Conservation (phyloP, 495 filamentous ascomycete genomes). For the Penicillium goetzii region DNA sequence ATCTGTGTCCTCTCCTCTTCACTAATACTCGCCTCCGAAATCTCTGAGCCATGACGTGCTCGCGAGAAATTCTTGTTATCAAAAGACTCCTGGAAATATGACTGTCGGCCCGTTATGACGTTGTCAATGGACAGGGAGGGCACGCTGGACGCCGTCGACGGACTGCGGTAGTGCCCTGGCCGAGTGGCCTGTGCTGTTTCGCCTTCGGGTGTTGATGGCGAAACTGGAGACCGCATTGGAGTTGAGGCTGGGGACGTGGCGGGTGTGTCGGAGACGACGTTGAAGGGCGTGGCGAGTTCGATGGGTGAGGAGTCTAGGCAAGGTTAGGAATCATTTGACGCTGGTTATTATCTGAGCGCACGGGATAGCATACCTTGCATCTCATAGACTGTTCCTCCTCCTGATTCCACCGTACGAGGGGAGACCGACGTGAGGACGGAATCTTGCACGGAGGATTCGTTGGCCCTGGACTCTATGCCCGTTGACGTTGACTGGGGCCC, state of each 20-base stretch:
- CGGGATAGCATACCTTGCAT: slow-evolving; percentile 23
- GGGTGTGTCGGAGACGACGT: slow-evolving; percentile 3
- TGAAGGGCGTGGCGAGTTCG: slow-evolving; percentile 25
- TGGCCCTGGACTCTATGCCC: slow-evolving; percentile 10
- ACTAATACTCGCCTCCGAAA: slow-evolving; percentile 17
- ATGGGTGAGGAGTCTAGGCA: slow-evolving; percentile 24
- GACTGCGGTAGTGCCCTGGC: slow-evolving; percentile 5
- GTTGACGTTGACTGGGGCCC: slow-evolving; percentile 22
- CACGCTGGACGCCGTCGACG: slow-evolving; percentile 15
- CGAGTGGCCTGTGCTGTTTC: slow-evolving; percentile 9
- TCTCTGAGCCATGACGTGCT: slow-evolving; percentile 22
- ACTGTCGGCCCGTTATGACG: slow-evolving; percentile 16
- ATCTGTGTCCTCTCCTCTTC: slow-evolving; percentile 12
- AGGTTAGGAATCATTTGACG: neutral
- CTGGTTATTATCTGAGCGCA: neutral
- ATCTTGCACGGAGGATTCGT: slow-evolving; percentile 23
- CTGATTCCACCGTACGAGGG: slow-evolving; percentile 29
- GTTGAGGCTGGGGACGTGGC: neutral
- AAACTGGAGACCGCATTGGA: slow-evolving; percentile 1
- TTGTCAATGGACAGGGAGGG: slow-evolving; percentile 29
- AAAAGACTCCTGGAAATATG: slow-evolving; percentile 21
- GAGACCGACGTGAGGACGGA: slow-evolving; percentile 21
- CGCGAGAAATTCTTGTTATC: neutral
- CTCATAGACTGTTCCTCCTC: slow-evolving; percentile 28
- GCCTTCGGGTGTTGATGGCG: slow-evolving; percentile 1